These are phyloP conservation scores for Nicotiana undulata DNA, from an alignment of 257 asterid species.

Conservation along the genomic window DNA sequence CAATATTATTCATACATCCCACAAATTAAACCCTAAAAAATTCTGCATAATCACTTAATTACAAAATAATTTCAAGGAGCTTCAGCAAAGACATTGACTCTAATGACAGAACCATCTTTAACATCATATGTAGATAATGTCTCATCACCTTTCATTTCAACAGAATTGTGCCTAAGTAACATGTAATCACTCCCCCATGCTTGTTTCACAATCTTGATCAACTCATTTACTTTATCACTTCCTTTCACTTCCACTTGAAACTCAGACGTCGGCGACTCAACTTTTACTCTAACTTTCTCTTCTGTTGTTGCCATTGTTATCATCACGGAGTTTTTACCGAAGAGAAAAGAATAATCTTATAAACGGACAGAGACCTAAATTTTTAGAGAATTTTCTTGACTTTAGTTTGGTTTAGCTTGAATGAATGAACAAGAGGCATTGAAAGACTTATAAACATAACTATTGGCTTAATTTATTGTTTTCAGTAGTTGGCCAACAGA, in stretches of 20 bases:
- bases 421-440: not conserved
- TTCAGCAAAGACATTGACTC: conserved; percentile 23
- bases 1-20: not conserved
- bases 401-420: not conserved
- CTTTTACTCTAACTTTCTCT: conserved; percentile 13
- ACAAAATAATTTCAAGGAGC: not conserved
- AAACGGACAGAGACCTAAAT: too few species aligned
- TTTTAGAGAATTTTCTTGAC: not conserved
- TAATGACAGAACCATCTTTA: conserved; percentile 23
- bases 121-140: conserved; percentile 21
- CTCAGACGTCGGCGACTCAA: conserved; percentile 29
- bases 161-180: conserved; percentile 15
- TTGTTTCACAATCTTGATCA: conserved; percentile 13
- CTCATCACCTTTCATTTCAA: conserved; percentile 10
- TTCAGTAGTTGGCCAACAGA: not conserved
- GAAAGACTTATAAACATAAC: not conserved
- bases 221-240: conserved; percentile 17
- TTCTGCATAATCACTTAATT: not conserved
- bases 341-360: too few species aligned
- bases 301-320: not conserved
- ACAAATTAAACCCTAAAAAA: not conserved
- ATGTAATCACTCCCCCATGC: conserved; percentile 25
- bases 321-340: not conserved
- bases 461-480: not conserved
- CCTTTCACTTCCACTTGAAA: conserved; percentile 9